Evolutionary conservation across 345 rosid species (phyloP), one percentile per base, ranked within the genome.

Genomic region (Ceriops decandra): DNA sequence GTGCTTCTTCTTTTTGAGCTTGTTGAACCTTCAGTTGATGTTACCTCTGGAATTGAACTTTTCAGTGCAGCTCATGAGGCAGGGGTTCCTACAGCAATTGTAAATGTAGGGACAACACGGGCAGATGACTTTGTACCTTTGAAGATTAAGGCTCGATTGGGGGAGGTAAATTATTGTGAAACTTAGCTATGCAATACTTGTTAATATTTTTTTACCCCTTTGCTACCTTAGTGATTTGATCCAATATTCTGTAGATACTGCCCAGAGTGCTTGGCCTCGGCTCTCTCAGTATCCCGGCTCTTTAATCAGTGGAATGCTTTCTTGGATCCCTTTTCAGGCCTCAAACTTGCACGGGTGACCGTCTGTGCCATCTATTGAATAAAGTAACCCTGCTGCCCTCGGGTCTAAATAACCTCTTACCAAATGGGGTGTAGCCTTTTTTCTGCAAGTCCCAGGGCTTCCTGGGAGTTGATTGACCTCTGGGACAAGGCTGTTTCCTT

Each of bases 31-130:
- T 60, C 52, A 26, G 53, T 71, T 82, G 68, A 79, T 53, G 46
- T 57, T 22, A 28, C 47, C 47, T 38, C 35, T 51, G 57, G 72
- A 62, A 57, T 67, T 69, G 32, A 62, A 36, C 64, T 72, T 77
- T 24, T 59, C 84, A 93, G 98, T 71, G 92, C 93, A 24, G 97
- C 96, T 64, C 85, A 91, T 19, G 95, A 91, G 79, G 88, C 85
- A 22, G 97, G 97, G 69, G 92, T 96, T 71, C 76, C 84, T 63
- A 91, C 93, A 27, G 97, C 97, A 66, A 82, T 91, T 74, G 87
- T 93, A 51, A 91, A 91, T 74, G 35, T 88, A 62, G 97, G 98
- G 3, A 74, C 42, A 31, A 88, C 98, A 20, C 76, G 98, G 63
- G 98, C 96, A 49, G 98, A 93, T 73, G 84, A 88, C 65, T 36